Percentiles rank a stretch among this genome's conserved stretches.
phyloP scores from a whole-genome alignment of 1,284 basidiomycete genomes.

The Sutorius eximius region DNA sequence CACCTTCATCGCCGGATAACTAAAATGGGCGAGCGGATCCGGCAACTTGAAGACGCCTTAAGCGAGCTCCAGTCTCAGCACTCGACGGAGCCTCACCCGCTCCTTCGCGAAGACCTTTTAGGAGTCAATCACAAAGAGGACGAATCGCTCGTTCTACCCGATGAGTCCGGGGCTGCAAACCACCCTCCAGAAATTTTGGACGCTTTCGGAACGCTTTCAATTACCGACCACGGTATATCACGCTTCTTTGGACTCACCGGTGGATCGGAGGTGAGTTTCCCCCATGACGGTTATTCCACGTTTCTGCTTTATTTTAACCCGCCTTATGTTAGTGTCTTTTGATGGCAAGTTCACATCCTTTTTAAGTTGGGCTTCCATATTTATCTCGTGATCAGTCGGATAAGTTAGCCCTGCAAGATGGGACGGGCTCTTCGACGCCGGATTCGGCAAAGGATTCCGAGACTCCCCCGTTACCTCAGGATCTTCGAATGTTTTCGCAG shows the following conservation, averaged over 20 bases:
- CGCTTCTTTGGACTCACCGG: conserved; percentile 66
- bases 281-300: background rate
- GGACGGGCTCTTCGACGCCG: conserved; percentile 24
- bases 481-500: conserved; percentile 54
- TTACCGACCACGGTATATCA: conserved; percentile 58
- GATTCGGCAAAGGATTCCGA: conserved; percentile 38
- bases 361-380: conserved; percentile 1
- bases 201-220: conserved; percentile 61
- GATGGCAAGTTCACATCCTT: conserved; percentile 28
- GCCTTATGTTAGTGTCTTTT: conserved; percentile 30
- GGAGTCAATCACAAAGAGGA: conserved; percentile 40
- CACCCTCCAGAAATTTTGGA: conserved; percentile 45
- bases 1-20: conserved; percentile 67
- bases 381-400: conserved; percentile 31
- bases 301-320: conserved; percentile 10
- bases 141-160: conserved; percentile 21
- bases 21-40: conserved; percentile 59
- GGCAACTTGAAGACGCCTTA: conserved; percentile 67
- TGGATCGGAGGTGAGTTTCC: conserved; percentile 53
- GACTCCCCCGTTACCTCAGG: conserved; percentile 37
- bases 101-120: conserved; percentile 59
- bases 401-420: conserved; percentile 15
- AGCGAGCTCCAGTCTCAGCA: conserved; percentile 48
- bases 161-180: conserved; percentile 24
- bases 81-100: conserved; percentile 58